Percentiles rank a stretch among this genome's conserved stretches.
Conservation (phyloP, 1,139 yeast genomes). For the Yamadazyma dushanensis region DNA sequence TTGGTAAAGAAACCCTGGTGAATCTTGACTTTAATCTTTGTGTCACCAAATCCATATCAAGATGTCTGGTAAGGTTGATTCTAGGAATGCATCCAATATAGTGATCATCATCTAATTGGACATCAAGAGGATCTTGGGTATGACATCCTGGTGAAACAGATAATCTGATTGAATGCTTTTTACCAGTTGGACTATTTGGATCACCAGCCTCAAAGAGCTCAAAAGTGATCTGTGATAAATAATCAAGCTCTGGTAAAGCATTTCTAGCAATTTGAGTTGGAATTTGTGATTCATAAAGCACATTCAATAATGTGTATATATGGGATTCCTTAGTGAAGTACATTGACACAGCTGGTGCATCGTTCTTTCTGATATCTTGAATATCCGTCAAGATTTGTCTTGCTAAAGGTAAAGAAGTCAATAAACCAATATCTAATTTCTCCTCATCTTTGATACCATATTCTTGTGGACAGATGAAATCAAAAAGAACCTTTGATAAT, state of each 20-base stretch:
- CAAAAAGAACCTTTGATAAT: conserved; percentile 89
- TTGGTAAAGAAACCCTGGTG: conserved; percentile 85
- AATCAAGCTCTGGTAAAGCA: conserved; percentile 94
- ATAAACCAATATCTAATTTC: conserved; percentile 90
- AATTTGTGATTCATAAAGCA: conserved; percentile 88
- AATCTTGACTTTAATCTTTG: conserved; percentile 82
- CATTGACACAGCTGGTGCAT: conserved; percentile 78
- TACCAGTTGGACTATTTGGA: conserved; percentile 55
- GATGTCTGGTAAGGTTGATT: conserved; percentile 83
- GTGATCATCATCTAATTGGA: conserved; percentile 93
- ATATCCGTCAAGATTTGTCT: conserved; percentile 83
- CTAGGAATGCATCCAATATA: conserved; percentile 95
- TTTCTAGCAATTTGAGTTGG: conserved; percentile 94
- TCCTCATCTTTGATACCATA: conserved; percentile 97
- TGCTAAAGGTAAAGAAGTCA: conserved; percentile 92
- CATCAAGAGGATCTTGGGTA: conserved; percentile 95
- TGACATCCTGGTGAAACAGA: conserved; percentile 97
- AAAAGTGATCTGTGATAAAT: conserved; percentile 90
- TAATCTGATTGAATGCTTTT: conserved; percentile 84
- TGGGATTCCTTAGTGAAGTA: conserved; percentile 97
- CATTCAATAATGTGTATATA: conserved; percentile 88
- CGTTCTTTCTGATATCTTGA: conserved; percentile 73
- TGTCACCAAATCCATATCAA: conserved; percentile 87
- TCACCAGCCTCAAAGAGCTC: conserved; percentile 87
- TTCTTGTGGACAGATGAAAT: conserved; percentile 97